Evolutionary conservation across 2,329 filamentous ascomycete species (phyloP), one percentile per base, ranked within the genome.

Genomic region (Pyrenochaeta sp.): DNA sequence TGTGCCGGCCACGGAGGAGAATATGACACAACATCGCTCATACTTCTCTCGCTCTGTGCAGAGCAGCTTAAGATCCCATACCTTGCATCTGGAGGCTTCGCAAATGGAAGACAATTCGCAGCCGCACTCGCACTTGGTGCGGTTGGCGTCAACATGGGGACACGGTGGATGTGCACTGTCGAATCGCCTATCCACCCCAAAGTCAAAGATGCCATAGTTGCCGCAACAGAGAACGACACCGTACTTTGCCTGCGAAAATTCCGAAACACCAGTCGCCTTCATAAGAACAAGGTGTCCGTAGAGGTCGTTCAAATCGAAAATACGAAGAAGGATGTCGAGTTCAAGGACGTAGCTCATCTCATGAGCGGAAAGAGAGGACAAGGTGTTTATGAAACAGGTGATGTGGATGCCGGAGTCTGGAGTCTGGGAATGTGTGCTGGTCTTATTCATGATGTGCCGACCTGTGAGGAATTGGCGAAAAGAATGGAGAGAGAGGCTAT

Each of bases 371-470:
- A 61, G 47, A 49, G 60, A 15, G 61, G 61, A 1, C 51, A 57
- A 31, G 52, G 53, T 3, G 60, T 65, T 8, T 64, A 61, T 35
- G 55, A 55, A 39, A 62, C 53, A 8, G 60, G 60, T 4, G 60
- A 63, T 54, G 53, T 62, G 2, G 59, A 65, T 53, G 55, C 54
- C 9, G 58, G 60, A n/a, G 61, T 65, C 17, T 63, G 61, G 58
- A 57, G 88, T 96, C 26, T 97, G 92, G 93, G 96, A 90, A 27
- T 90, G 92, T 11, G 93, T 91, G 15, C 92, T 94, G 71, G 93
- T 95, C 58, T 79, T 18, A 79, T 79, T 42, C 73, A 79, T 41
- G 75, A 77, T 50, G 72, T 77, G 13, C 75, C 75, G 1, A 75
- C 70, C 1, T 77, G 75, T 49, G 68, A 68, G 26, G 58, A 55